Evolutionary conservation across 179 eudicot species (phyloP).

Genomic region (Beta corolliflora): DNA sequence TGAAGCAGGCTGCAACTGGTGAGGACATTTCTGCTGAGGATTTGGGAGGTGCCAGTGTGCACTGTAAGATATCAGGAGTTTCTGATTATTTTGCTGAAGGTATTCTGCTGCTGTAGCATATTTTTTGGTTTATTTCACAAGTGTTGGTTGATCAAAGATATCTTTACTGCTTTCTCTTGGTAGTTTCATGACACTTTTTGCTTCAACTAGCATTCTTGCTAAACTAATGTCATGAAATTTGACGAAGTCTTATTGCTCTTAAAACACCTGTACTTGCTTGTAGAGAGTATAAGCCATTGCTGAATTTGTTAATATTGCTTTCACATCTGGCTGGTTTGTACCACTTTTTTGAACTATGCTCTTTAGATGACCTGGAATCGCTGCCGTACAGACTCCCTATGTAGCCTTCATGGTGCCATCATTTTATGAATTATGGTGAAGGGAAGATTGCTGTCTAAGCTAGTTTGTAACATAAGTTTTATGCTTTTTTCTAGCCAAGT

Average conservation of each 20-base stretch:
- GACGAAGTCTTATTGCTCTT: background rate
- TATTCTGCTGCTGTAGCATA: conserved; percentile 27
- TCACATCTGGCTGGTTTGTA: background rate
- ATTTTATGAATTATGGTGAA: background rate
- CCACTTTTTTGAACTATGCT: background rate
- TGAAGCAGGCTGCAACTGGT: conserved; percentile 96
- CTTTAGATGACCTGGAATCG: background rate
- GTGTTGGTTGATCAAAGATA: background rate
- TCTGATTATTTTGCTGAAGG: conserved; percentile 97
- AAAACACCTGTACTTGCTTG: background rate
- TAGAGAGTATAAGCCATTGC: background rate
- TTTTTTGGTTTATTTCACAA: conserved; percentile 6
- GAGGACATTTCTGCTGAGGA: conserved; percentile 99
- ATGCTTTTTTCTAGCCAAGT: background rate
- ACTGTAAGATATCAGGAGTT: conserved; percentile 95
- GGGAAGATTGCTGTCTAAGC: background rate
- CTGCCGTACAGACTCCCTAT: background rate
- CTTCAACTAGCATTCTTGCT: conserved; percentile 1
- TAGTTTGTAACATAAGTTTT: background rate
- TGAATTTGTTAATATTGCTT: background rate
- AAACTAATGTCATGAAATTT: background rate
- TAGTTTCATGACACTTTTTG: background rate
- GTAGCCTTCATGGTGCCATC: background rate
- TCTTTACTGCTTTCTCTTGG: background rate
- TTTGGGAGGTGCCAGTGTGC: conserved; percentile 94